A percentile compares a stretch with the other conserved stretches of the same genome.
These are phyloP conservation scores for Phalaenopsis equestris DNA, from an alignment of 106 monocot genomes.

Conservation along the genomic window DNA sequence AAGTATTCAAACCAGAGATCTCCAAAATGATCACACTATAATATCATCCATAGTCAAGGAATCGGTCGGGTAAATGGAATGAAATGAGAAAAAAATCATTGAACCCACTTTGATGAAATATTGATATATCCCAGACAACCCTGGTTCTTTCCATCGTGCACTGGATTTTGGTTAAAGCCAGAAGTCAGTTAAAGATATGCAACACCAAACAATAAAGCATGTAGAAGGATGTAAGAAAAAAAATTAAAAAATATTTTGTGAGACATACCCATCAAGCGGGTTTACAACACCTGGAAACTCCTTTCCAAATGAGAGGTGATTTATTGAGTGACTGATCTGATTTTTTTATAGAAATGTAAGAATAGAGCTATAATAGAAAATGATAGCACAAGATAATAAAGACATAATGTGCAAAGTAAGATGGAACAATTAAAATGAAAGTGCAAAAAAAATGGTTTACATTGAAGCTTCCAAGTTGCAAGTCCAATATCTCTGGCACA, in stretches of 20 bases:
- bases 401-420: neutral
- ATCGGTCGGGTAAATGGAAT: neutral
- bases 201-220: neutral
- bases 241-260: neutral
- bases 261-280: slow-evolving; percentile 28
- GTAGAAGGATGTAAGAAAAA: neutral
- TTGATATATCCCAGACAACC: slow-evolving; percentile 67
- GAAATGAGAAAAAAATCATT: slow-evolving; percentile 2
- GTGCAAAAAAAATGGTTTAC: slow-evolving; percentile 13
- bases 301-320: slow-evolving; percentile 89
- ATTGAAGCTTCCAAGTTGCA: slow-evolving; percentile 65
- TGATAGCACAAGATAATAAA: neutral
- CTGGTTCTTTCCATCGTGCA: slow-evolving; percentile 58
- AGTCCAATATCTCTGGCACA: slow-evolving; percentile 53
- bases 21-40: neutral
- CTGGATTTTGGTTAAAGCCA: slow-evolving; percentile 32
- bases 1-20: neutral
- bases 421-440: neutral
- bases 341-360: slow-evolving; percentile 4
- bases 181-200: neutral
- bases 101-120: slow-evolving; percentile 87
- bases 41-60: neutral
- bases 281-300: slow-evolving; percentile 94
- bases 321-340: slow-evolving; percentile 96
- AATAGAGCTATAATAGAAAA: neutral